Percentiles rank a stretch among this genome's conserved stretches.
Conservation (phyloP, 208 protist genomes). For the Crithidia mellificae region DNA sequence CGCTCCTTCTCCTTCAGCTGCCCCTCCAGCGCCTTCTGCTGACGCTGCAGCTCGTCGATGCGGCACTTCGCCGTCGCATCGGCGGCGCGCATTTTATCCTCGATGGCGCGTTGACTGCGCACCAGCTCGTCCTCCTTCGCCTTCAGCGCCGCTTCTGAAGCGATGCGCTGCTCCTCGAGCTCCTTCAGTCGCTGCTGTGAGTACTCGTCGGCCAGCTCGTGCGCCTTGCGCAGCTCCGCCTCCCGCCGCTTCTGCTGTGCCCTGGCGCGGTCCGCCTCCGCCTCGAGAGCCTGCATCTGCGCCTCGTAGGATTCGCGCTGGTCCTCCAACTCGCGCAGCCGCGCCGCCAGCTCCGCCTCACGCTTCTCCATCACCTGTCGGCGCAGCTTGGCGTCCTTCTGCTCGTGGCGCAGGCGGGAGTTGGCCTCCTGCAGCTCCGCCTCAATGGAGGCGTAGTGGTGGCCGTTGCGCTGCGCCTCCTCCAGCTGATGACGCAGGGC, state of each 20-base stretch:
- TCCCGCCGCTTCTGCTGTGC: constrained; percentile 52
- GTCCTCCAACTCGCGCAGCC: constrained; percentile 58
- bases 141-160: constrained; percentile 46
- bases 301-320: constrained; percentile 62
- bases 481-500: constrained; percentile 50
- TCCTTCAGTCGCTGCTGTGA: constrained; percentile 46
- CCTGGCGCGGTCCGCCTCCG: constrained; percentile 47
- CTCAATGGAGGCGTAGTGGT: constrained; percentile 45
- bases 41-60: constrained; percentile 56
- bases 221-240: constrained; percentile 43
- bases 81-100: constrained; percentile 48
- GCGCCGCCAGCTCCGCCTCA: constrained; percentile 53
- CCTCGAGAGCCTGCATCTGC: constrained; percentile 71
- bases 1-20: constrained; percentile 55
- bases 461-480: constrained; percentile 44
- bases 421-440: constrained; percentile 53
- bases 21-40: constrained; percentile 51
- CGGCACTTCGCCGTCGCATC: constrained; percentile 46
- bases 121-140: constrained; percentile 47
- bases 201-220: constrained; percentile 36
- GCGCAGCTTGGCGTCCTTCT: constrained; percentile 43
- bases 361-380: constrained; percentile 54
- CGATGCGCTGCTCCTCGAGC: constrained; percentile 53
- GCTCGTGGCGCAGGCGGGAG: constrained; percentile 50
- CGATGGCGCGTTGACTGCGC: constrained; percentile 45